Base-by-base conservation (phyloP, 352 stramenopile species). In the Globisporangium radiosum region DNA sequence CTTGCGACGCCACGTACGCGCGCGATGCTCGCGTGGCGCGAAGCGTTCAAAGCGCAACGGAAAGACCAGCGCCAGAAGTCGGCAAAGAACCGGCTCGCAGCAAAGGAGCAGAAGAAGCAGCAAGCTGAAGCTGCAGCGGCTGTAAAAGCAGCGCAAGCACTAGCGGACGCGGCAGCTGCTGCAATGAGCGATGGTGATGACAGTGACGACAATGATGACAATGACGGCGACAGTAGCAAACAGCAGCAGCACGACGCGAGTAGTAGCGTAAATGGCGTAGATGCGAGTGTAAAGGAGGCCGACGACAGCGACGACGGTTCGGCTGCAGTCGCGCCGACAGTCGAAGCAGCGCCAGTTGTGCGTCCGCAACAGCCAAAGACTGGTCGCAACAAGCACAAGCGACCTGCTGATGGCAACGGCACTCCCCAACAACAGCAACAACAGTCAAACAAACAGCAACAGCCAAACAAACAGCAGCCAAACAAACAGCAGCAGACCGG, bases 51-150 rank as follows among this genome's bases (percentile, higher is more conserved):
- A 60, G 70, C 71, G 7, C 66, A 70, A 17, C 70, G 81, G 9
- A 85, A 82, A 56, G 69, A 85, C 40, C 63, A 71, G 11, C 71
- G 84, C n/a, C 87, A 91, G 57, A 72, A 71, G 11, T 72, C 81
- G 11, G 78, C 78, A 0, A 70, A 85, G 59, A 71, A 86, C 52
- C 60, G 66, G 43, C 62, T 78, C 4, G 56, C 56, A 0, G 52
- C 57, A 5, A 76, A 78, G 50, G 54, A 56, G 10, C 59, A 54
- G 0, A 81, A 81, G 56, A 70, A 63, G 45, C 58, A 50, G 45
- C 15, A 83, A 38, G 65, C 42, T 7, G 44, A 52, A 36, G 52
- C 48, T 15, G 62, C 59, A 37, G 55, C 47, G 1, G 33, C 43
- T 5, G 52, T 37, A 37, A 60, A 72, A 54, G 66, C 73, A 8